Base-by-base conservation (phyloP, 768 basidiomycete species). In the Coprinopsis sp. region DNA sequence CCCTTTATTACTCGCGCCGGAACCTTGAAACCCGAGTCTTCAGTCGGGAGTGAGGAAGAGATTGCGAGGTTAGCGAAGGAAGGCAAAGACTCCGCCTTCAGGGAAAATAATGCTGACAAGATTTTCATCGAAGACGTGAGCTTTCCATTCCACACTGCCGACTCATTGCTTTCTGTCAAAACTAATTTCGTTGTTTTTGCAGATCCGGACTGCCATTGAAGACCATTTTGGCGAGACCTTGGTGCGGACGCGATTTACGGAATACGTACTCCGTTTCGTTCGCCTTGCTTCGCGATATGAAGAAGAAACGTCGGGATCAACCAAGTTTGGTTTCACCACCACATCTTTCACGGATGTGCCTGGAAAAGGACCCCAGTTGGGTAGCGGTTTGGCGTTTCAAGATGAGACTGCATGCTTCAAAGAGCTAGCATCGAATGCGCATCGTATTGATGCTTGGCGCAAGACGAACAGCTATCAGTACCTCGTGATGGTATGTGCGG, bases 71-170 rank as follows among this genome's bases (percentile, higher is more conserved):
- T 71, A 46, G 68, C 72, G 33, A 84, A 74, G 56, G 81, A 81
- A 42, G 76, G 81, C 33, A 83, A 75, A 8, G 84, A 86, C 48
- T 75, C 72, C 40, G 58, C 69, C 6, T 73, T 72, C 37, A 87
- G 79, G 48, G 84, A 87, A 53, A 77, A 68, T 44, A 77, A 76
- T 51, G 69, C 79, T 5, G 94, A 98, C 54, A 89, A 83, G 57
- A 53, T 86, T 13, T 97, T 97, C 66, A 89, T 98, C 53, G 94
- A 98, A 42, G 95, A 98, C 57, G 94, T 95, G 57, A 61, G 90
- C 76, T 27, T 23, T 44, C 30, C 45, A 16, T 33, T 33, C 7
- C 34, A n/a, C 24, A 13, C 19, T 27, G 16, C 18, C 7, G 23
- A 19, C 24, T 22, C 7, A 13, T 22, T 21, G 39, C 19, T 39